Evolutionary conservation across 2,329 filamentous ascomycete species (phyloP), one percentile per base, ranked within the genome.

Genomic region (Fusarium heterosporum): DNA sequence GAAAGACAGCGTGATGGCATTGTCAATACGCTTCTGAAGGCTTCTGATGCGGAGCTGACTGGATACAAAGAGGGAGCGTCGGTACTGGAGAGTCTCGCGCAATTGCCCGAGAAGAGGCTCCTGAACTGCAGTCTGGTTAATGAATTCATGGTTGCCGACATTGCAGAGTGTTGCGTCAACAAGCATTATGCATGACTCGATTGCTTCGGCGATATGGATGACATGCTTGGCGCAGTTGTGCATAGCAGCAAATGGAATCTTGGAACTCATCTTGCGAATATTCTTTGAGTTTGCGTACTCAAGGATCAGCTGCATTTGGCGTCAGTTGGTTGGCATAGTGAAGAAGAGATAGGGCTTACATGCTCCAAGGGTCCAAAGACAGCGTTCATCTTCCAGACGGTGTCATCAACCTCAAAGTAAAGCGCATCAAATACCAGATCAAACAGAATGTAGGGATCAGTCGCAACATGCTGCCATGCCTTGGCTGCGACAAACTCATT

Each of bases 1-100:
- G 61, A 78, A 79, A 2, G 75, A 73, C 2, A 80, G 68, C 0
- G 72, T 73, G 46, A 78, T 74, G 39, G 71, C 67, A 40, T 78
- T 78, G 52, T 78, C 74, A 8, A 78, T 75, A 8, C 78, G 74
- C 48, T 73, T 76, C 34, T 77, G 73, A 6, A 80, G 72, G 51
- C 75, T 78, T n/a, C 26, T 51, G 2, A 79, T 69, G 1, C 75
- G 74, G 3, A 80, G 70, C 17, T 76, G 73, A n/a, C 76, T 78
- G 3, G 76, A 78, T 16, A 59, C 63, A 64, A 79, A 78, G 6
- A 79, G 68, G 3, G 75, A 75, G 2, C 64, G 73, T 2, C 76
- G 73, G 48, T 79, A 75, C 8, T 68, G 61, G 0, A 79, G 70
- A 14, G 70, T 66, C 36, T 77, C 74, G 2, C 59, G 61, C 13